Percentiles rank a stretch among this genome's conserved stretches.
phyloP scores from a whole-genome alignment of 2,329 filamentous ascomycete species.

The Arthrobotrys iridis region DNA sequence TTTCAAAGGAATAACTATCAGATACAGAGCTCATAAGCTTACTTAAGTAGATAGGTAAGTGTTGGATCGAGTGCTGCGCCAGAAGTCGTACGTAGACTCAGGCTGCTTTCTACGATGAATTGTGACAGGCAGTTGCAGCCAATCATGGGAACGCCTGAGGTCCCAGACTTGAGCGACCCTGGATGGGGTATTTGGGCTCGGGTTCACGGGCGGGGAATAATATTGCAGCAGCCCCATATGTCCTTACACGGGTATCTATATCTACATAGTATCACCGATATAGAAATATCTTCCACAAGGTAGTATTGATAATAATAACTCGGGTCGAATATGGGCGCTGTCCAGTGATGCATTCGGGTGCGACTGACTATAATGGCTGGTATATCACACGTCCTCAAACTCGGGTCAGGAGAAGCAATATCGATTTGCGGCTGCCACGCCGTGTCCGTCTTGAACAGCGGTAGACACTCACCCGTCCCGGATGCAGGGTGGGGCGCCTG shows the following conservation, averaged over 20 bases:
- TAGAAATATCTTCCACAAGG: not conserved
- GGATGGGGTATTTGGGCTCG: not conserved
- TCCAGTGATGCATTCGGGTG: not conserved
- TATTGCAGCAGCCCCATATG: too few relatives aligned
- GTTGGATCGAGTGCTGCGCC: slow-evolving; percentile 45
- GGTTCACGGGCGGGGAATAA: too few relatives aligned
- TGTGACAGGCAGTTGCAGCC: slow-evolving; percentile 39
- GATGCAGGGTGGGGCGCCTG: slow-evolving; percentile 34
- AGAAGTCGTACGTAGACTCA: slow-evolving; percentile 27
- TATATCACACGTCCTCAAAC: not conserved
- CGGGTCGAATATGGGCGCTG: not conserved
- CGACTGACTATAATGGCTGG: not conserved
- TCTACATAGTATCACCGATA: too few relatives aligned
- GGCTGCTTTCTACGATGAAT: slow-evolving; percentile 23
- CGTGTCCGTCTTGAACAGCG: slow-evolving; percentile 19
- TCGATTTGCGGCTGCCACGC: slow-evolving; percentile 34
- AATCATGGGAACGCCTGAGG: slow-evolving; percentile 27
- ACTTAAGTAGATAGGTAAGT: slow-evolving; percentile 21
- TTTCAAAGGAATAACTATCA: not conserved
- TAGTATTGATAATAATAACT: not conserved
- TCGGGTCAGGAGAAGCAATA: not conserved
- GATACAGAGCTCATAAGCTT: slow-evolving; percentile 13
- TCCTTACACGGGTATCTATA: too few relatives aligned
- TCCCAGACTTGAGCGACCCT: not conserved
- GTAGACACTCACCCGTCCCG: slow-evolving; percentile 36